Base-by-base conservation (phyloP, 1,284 basidiomycete species). In the Leccinum subfulvum region DNA sequence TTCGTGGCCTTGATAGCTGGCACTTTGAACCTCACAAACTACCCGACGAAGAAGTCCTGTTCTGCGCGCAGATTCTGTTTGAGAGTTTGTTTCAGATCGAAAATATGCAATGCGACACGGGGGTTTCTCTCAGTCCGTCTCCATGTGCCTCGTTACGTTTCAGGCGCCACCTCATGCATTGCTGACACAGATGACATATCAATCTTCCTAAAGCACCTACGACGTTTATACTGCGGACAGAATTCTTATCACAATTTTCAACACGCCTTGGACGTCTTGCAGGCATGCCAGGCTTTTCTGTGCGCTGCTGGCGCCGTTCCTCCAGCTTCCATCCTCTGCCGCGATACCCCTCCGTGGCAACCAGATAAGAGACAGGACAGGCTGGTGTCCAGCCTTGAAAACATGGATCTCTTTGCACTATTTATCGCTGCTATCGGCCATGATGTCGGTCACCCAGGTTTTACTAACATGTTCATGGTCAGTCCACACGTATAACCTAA, bases 171-270 rank as follows among this genome's bases (percentile, higher is more conserved):
- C 64, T 67, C 66, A 66, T 63, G 67, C 58, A 54, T 63, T 55
- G 49, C 58, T 69, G 61, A 64, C 64, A 65, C 69, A 91, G 89
- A 82, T 65, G 87, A 89, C 78, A 82, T 96, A 66, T 84, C 86
- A 28, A 78, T 84, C 5, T 89, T 96, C 70, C 81, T 97, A 33
- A 86, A 87, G 65, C 92, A 95, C 66, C 84, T 97, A 13, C 86
- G 90, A 35, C 86, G 87, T 39, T 89, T 95, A 61, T 98, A 98
- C 73, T 90, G 95, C 66, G 83, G 85, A 55, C 88, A 90, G 59
- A 97, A 97, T 77, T 90, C 91, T 14, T 98, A 98, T 77, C 95
- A 98, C 80, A 98, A 98, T 73, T 97, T 96, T 73, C 88, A 94
- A 63, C 95, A 98, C 76, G 95, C 95, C 1, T 81, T 97, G 54